phyloP scores from a whole-genome alignment of 768 basidiomycete genomes.

The Tylopilus intermedius region DNA sequence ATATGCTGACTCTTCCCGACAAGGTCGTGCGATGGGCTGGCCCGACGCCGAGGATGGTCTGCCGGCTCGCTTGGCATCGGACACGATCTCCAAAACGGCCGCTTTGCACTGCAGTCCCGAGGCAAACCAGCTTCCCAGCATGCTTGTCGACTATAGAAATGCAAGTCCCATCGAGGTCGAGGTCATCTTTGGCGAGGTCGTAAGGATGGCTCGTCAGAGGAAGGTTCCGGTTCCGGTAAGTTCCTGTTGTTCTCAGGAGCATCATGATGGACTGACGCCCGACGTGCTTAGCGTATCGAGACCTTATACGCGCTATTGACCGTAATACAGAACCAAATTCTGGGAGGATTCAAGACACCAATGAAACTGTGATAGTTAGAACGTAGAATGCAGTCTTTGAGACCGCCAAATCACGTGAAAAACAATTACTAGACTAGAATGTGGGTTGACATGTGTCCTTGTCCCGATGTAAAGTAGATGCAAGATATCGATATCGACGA shows the following conservation, averaged over 20 bases:
- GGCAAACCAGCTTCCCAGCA: conserved; percentile 50
- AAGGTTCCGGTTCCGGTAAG: conserved; percentile 15
- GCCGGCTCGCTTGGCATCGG: conserved; percentile 39
- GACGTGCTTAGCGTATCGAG: conserved; percentile 47
- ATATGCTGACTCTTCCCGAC: conserved; percentile 1
- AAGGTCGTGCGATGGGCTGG: conserved; percentile 32
- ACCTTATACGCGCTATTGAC: conserved; percentile 54
- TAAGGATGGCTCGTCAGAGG: conserved; percentile 14
- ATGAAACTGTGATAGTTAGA: background rate
- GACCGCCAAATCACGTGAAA: conserved; percentile 3
- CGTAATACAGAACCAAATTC: conserved; percentile 58
- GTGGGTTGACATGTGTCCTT: background rate
- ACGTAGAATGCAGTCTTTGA: too few relatives aligned
- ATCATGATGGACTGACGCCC: background rate
- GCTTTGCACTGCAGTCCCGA: conserved; percentile 38
- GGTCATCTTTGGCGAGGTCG: conserved; percentile 56
- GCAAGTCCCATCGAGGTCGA: conserved; percentile 63
- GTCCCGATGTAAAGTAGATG: background rate
- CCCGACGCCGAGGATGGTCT: conserved; percentile 43
- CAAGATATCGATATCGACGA: too few relatives aligned
- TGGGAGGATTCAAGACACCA: conserved; percentile 30
- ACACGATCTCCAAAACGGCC: conserved; percentile 36
- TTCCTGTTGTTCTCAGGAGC: background rate
- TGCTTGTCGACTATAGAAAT: conserved; percentile 50
- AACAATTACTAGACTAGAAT: too few relatives aligned